Evolutionary conservation across 2,329 filamentous ascomycete species (phyloP), one percentile per base, ranked within the genome.

Genomic region (Helotiales sp.): DNA sequence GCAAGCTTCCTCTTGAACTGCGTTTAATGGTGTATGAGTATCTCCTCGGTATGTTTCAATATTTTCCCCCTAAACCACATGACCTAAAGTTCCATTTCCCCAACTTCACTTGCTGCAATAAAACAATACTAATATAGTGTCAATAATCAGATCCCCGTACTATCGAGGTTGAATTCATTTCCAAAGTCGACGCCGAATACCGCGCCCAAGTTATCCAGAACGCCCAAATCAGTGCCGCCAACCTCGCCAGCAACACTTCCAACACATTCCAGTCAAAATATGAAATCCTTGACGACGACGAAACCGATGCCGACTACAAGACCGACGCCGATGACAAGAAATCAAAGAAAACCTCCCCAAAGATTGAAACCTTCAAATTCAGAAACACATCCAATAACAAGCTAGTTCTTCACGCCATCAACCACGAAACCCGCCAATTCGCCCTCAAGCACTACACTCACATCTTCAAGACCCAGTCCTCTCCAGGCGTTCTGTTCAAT

Each of bases 301-400:
- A 24, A 40, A n/a, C 6, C 5, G 32, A 32, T 26, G 17, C 43
- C 10, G 43, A 49, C 22, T 50, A 50, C 17, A 6, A 30, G 2
- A 13, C 30, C 6, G 34, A 34, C 17, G 20, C 28, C 13, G 50
- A 55, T 28, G 47, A 55, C 24, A 17, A 43, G 6, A 22, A 22
- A 47, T 7, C 24, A 7, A 62, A 52, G 34, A 52, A 40, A 37
- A 34, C 15, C 17, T 24, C 30, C 2, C 40, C 40, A n/a, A 45
- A 64, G 11, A 47, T 62, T 28, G 47, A 57, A 50, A 57, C 17
- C 10, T 66, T 66, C 55, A n/a, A 37, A 6, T 15, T 57, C 30
- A n/a, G 11, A 6, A 60, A 45, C n/a, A 60, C 57, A 11, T 60
- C 57, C 22, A 24, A 43, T 4, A 45, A 47, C 11, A 28, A n/a